Percentiles rank a stretch among this genome's conserved stretches.
phyloP scores from a whole-genome alignment of 306 rosid species.

The Fagus sylvatica region DNA sequence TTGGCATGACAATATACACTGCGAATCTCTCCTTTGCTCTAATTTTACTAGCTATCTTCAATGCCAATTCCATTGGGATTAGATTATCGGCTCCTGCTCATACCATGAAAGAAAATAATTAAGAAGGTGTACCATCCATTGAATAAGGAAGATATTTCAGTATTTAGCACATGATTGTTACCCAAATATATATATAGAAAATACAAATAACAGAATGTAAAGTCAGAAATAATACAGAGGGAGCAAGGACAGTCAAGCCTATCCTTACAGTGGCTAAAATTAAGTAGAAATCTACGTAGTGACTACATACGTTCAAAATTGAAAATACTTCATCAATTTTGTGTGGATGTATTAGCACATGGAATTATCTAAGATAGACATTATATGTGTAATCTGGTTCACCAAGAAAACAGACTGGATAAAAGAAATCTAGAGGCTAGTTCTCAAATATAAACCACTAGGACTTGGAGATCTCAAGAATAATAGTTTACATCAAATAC shows the following conservation, averaged over 20 bases:
- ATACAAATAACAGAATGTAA: slow-evolving; percentile 10
- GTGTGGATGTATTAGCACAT: neutral
- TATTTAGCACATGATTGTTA: slow-evolving; percentile 1
- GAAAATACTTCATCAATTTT: neutral
- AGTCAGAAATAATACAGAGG: no score
- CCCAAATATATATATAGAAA: neutral
- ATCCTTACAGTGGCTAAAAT: neutral
- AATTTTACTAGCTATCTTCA: slow-evolving; percentile 83
- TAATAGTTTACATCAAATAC: slow-evolving; percentile 10
- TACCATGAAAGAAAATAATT: slow-evolving; percentile 20
- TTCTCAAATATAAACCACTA: neutral
- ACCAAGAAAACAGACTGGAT: neutral
- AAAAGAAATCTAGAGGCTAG: neutral
- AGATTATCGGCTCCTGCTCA: slow-evolving; percentile 92
- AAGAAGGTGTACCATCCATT: slow-evolving; percentile 12
- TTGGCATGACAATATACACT: slow-evolving; percentile 72
- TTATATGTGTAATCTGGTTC: neutral
- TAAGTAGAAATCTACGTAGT: neutral
- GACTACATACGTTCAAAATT: neutral
- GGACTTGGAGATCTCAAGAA: neutral
- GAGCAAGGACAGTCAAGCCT: neutral
- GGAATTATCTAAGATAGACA: neutral
- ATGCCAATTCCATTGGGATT: slow-evolving; percentile 93
- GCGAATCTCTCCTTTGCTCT: slow-evolving; percentile 85
- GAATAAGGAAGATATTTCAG: slow-evolving; percentile 11